These are phyloP conservation scores for Gossypium bickii DNA, from an alignment of 345 rosid species.

Conservation along the genomic window DNA sequence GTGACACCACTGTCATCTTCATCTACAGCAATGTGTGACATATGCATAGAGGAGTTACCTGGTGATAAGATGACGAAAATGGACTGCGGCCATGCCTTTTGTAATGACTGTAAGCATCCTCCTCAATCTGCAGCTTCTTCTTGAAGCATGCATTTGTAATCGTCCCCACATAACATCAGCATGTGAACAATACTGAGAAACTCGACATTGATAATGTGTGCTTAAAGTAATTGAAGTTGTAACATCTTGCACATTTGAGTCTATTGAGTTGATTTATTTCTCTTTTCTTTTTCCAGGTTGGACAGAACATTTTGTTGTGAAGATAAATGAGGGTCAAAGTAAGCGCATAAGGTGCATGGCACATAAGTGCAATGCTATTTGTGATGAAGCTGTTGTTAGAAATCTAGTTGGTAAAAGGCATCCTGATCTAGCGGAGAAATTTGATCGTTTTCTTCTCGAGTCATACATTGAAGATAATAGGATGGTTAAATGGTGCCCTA, in stretches of 20 bases:
- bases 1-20: conserved; percentile 21
- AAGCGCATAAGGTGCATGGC: conserved; percentile 91
- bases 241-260: not conserved
- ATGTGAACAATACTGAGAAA: not conserved
- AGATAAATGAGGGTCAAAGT: conserved; percentile 93
- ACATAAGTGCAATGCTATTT: conserved; percentile 74
- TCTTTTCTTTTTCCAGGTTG: conserved; percentile 47
- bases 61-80: conserved; percentile 53
- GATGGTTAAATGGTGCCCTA: conserved; percentile 99
- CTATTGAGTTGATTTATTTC: conserved; percentile 9
- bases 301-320: conserved; percentile 87
- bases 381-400: conserved; percentile 81
- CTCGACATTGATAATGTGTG: not conserved
- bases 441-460: conserved; percentile 88
- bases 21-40: conserved; percentile 51
- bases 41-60: conserved; percentile 73
- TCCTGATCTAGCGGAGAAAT: conserved; percentile 81
- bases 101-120: conserved; percentile 64
- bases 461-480: conserved; percentile 95
- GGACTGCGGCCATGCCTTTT: conserved; percentile 85
- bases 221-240: not conserved
- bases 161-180: not conserved
- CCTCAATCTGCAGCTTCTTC: not conserved
- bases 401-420: conserved; percentile 67
- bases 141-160: not conserved